Base-by-base conservation (phyloP, 2,329 filamentous ascomycete species). In the Gnomoniopsis sp. region DNA sequence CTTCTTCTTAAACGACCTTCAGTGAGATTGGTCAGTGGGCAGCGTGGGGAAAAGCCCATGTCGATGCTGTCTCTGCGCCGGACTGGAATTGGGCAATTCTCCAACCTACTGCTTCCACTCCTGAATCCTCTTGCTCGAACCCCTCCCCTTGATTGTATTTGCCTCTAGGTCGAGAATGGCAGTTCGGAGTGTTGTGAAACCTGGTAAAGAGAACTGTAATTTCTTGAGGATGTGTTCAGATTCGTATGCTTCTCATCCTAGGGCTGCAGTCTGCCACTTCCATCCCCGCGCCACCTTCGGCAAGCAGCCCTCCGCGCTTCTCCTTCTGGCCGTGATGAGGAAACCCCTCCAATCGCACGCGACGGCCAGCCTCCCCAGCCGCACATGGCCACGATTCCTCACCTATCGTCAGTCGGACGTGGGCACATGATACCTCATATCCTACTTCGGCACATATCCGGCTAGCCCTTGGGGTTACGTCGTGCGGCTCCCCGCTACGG, bases 341-440 rank as follows among this genome's bases (percentile, higher is more conserved):
- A 59, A 55, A 59, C 50, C 36, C 57, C 57, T 55, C 57, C 52
- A 59, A 55, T 59, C 26, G 47, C 15, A 55, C 14, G 34, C 7
- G 15, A 11, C 23, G 17, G 7, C 41, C 21, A 47, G 17, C 17
- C 21, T 43, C 11, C 26, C 34, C 15, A 33, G n/a, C 41, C 21
- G 26, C 15, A 11, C 3, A 30, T 33, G 10, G 6, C n/a, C 23
- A 43, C 34, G 6, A 30, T 21, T 14, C 17, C 21, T 48, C 23
- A 48, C 21, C 21, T 26, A 26, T 33, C 43, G 26, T 41, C 6
- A 15, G 14, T 15, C n/a, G 38, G 38, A 6, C 3, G 14, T 41
- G n/a, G 21, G 7, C 55, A 46, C 55, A 38, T 57, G 49, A 51
- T 26, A n/a, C 8, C 34, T 23, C 17, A 8, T 19, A 33, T 12